Evolutionary conservation across 2,329 filamentous ascomycete species (phyloP), one percentile per base, ranked within the genome.

Genomic region (Fusarium tricinctum): DNA sequence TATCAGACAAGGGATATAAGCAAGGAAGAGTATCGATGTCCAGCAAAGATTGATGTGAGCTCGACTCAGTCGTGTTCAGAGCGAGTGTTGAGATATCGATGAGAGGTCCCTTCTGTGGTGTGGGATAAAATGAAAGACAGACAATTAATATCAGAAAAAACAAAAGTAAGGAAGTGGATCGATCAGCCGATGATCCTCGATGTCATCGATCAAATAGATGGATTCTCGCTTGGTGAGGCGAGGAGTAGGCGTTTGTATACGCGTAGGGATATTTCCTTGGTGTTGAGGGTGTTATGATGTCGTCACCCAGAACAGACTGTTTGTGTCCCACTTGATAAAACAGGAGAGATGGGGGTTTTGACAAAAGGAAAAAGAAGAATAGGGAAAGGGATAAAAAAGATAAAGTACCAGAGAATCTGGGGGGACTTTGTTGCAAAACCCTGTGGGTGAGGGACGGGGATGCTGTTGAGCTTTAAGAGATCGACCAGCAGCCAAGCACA

Each of bases 401-500:
- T 12, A 55, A 53, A 39, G 39, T 52, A 52, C 39, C 8, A 56
- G 47, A 48, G 45, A 70, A 57, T 63, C 66, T 47, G 62, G 66
- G 66, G 66, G 66, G 47, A 30, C 9, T 48, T 49, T 58, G 54
- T 35, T 51, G 50, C 12, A 44, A 63, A 69, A 66, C 53, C 63
- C 42, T 58, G 62, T 39, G 53, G 62, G 45, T 47, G 62, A 72
- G 45, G 42, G 62, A 72, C 57, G 54, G 65, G 71, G 71, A 66
- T 59, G 43, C 54, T 61, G 46, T 60, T 47, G 60, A 71, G 66
- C 55, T 73, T 73, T 73, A 72, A 72, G 52, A 72, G 68, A 73
- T 71, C 63, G 59, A 38, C 66, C 56, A 60, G 49, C 50, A 46
- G 28, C 47, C 57, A 63, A 53, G 40, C 28, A n/a, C 39, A 64